Evolutionary conservation across 129 eudicot species (phyloP).

Genomic region (Tagetes patula): DNA sequence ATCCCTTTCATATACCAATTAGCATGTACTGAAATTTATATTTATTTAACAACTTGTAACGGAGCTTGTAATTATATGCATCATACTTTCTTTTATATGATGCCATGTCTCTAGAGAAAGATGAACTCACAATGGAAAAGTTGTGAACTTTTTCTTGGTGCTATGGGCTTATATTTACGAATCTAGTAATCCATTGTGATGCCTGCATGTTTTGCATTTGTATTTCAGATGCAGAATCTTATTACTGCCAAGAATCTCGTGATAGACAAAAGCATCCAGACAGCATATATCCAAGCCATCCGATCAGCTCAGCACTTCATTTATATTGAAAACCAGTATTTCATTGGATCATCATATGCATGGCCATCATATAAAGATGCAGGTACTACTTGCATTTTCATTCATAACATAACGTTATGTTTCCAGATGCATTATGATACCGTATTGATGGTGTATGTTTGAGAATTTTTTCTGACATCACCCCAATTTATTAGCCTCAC

Average conservation of each 20-base stretch:
- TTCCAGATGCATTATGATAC: neutral
- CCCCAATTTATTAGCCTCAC: neutral
- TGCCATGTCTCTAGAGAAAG: neutral
- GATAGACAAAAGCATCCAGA: slow-evolving; percentile 91
- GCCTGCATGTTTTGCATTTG: neutral
- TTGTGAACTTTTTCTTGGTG: slow-evolving; percentile 6
- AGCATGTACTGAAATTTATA: slow-evolving; percentile 3
- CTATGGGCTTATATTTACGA: neutral
- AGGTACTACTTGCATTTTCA: slow-evolving; percentile 41
- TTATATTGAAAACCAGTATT: slow-evolving; percentile 93
- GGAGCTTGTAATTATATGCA: neutral
- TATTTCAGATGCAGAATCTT: slow-evolving; percentile 66
- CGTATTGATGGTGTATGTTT: neutral
- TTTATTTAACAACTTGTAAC: neutral
- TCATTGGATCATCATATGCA: slow-evolving; percentile 91
- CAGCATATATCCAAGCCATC: slow-evolving; percentile 93
- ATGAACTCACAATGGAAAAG: neutral
- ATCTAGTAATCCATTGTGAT: slow-evolving; percentile 9
- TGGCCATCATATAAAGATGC: slow-evolving; percentile 93
- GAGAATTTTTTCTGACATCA: neutral
- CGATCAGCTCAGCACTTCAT: slow-evolving; percentile 92
- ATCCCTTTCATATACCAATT: neutral
- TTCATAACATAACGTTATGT: neutral
- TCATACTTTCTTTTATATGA: slow-evolving; percentile 1
- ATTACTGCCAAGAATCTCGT: slow-evolving; percentile 63